Evolutionary conservation across 1,284 basidiomycete genomes (phyloP).

Genomic region (Moesziomyces globuligerus): DNA sequence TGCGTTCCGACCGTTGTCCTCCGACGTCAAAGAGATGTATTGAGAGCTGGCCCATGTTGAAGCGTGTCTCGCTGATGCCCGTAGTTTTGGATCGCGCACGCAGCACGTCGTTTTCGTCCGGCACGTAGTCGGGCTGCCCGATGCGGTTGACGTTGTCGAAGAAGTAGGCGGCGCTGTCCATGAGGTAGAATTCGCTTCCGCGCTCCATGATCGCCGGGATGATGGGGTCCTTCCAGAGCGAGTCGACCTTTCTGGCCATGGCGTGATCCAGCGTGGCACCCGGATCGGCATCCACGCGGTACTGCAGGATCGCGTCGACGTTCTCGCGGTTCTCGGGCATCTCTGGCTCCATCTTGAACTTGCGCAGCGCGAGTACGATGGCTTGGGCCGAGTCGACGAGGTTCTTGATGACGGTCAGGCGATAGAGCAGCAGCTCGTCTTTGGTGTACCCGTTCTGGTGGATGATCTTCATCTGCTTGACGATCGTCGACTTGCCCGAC

Average conservation of each 20-base stretch:
- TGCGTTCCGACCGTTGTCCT: constrained; percentile 63
- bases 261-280: constrained; percentile 68
- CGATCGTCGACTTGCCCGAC: constrained; percentile 94
- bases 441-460: constrained; percentile 90
- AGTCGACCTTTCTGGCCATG: constrained; percentile 78
- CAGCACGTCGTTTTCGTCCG: constrained; percentile 88
- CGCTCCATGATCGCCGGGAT: constrained; percentile 87
- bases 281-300: constrained; percentile 62
- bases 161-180: constrained; percentile 95
- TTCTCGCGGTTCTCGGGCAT: constrained; percentile 76
- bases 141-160: constrained; percentile 86
- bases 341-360: constrained; percentile 84
- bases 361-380: constrained; percentile 87
- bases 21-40: constrained; percentile 66
- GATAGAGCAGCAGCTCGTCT: constrained; percentile 82
- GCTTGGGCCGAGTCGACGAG: constrained; percentile 78
- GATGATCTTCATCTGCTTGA: constrained; percentile 99
- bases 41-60: constrained; percentile 69
- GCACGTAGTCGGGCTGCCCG: constrained; percentile 80
- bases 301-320: constrained; percentile 72
- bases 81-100: constrained; percentile 89
- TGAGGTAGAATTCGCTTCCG: constrained; percentile 88
- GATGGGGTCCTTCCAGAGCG: constrained; percentile 90
- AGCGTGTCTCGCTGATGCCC: constrained; percentile 86
- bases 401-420: constrained; percentile 75